Base-by-base conservation (phyloP, 1,284 basidiomycete species). In the Cutaneotrichosporon spelunceum region DNA sequence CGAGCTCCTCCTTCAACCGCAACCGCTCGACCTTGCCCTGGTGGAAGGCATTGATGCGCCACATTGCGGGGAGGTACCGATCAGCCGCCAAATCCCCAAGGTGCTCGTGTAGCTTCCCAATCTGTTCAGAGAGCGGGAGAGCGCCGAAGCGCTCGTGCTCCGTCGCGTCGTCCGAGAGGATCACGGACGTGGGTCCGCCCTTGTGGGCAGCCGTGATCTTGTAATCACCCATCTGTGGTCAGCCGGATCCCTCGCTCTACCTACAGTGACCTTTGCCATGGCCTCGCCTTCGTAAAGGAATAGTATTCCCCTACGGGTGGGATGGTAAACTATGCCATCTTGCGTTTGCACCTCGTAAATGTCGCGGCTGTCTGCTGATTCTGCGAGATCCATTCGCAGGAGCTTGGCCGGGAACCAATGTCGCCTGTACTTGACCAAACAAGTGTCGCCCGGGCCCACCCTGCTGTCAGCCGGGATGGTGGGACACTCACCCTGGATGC, bases 21-120 rank as follows among this genome's bases (percentile, higher is more conserved):
- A 6, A 11, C 13, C 59, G 56, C 1, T 47, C 44, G 6, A 19
- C 23, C 1, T 47, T 21, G 47, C 19, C 13, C 21, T 44, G 47
- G 26, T 63, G 72, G 60, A 73, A 73, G 10, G 48, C 11, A 49
- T 77, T 73, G 8, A 66, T 58, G 13, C 73, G 64, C 64, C 68
- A 63, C 53, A 68, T 68, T 4, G 72, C 72, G 0, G 72, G 70
- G 5, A 53, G 23, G 36, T 74, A 75, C 16, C 54, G 42, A 21
- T 75, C 74, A 10, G 55, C 23, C 4, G 75, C 48, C 26, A 74
- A 36, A 1, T 23, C 24, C 30, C 60, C 57, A 2, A 75, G 68
- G 53, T 69, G 70, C 0, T 62, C 67, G 6, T 66, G 67, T n/a
- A 73, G 64, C 6, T 39, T 33, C 2, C 53, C 59, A 4, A 75